Base-by-base conservation (phyloP, 2,329 filamentous ascomycete genomes). In the Ceratocystis ficicola region DNA sequence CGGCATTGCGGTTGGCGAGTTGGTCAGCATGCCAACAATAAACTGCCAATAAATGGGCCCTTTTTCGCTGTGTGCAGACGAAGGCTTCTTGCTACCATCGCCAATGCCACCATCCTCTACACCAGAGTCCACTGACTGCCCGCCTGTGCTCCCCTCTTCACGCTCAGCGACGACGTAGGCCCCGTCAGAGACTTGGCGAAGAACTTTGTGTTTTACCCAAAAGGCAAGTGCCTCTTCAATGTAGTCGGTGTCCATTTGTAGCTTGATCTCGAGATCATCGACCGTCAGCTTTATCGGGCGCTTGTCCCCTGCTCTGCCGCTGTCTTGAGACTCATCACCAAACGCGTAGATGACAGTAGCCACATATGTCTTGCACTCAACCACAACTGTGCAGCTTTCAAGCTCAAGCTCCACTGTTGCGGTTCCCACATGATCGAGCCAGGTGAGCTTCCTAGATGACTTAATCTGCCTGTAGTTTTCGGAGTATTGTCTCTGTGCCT, bases 1-100 rank as follows among this genome's bases (percentile, higher is more conserved):
- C 63, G 89, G 86, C 89, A 96, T 94, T 32, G 87, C 76, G 20
- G 82, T 84, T 20, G 87, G 87, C 71, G 90, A 88, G 74, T 96
- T 96, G 68, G 90, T 96, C 75, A 99, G 78, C 94, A 99, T 97
- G 63, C 90, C 90, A 66, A 91, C 80, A 67, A 99, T 91, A 73
- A 96, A 97, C 72, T 92, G 88, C 84, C 89, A 90, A 75, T 96
- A 96, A 48, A 96, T 82, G 55, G 77, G 75, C 44, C 80, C 78
- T 67, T 79, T 79, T 70, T 82, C 81, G 25, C 87, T 81, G 41
- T 88, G 78, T 76, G 74, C 76, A 68, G 78, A 80, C 63, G 79
- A 75, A 5, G 20, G 28, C 10, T 64, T 63, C 70, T 85, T 74
- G 25, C 69, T 71, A 6, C 68, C 69, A 17, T 73, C 72, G 3